Evolutionary conservation across 2,329 filamentous ascomycete species (phyloP).

Genomic region (Colletotrichum tamarilloi): DNA sequence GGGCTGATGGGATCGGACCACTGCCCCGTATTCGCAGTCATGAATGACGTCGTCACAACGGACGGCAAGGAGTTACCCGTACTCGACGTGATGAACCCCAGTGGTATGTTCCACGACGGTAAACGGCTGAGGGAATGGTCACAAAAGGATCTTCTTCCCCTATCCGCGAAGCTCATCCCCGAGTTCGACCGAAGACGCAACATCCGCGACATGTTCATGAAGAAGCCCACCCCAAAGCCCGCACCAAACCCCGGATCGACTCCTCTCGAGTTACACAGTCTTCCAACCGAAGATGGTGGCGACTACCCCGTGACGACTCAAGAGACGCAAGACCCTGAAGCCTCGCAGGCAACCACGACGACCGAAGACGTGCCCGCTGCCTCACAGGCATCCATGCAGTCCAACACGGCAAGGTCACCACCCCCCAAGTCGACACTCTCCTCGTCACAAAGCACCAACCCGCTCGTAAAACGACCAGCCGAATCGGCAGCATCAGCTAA

Average conservation of each 20-base stretch:
- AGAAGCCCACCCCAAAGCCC: conserved; percentile 54
- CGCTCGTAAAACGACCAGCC: conserved; percentile 34
- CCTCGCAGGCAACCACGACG: not conserved
- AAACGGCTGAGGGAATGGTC: conserved; percentile 74
- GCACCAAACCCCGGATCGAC: conserved; percentile 28
- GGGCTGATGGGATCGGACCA: conserved; percentile 96
- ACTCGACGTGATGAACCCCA: conserved; percentile 81
- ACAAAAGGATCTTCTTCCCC: conserved; percentile 73
- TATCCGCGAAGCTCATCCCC: conserved; percentile 85
- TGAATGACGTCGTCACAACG: conserved; percentile 71
- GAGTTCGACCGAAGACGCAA: conserved; percentile 87
- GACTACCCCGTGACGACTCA: not conserved
- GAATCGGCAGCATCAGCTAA: conserved; percentile 38
- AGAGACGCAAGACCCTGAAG: not conserved
- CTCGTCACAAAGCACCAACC: conserved; percentile 18
- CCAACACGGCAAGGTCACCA: conserved; percentile 15
- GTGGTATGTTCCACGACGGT: conserved; percentile 76
- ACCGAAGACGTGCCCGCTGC: not conserved
- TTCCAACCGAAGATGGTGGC: not conserved
- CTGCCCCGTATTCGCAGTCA: conserved; percentile 86
- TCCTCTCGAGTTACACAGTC: not conserved
- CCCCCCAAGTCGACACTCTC: conserved; percentile 47
- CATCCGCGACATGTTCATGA: conserved; percentile 93
- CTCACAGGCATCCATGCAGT: conserved; percentile 13
- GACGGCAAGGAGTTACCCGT: conserved; percentile 64